These are phyloP conservation scores for Volvox reticuliferus DNA, from an alignment of 139 green algal genomes.

Conservation along the genomic window DNA sequence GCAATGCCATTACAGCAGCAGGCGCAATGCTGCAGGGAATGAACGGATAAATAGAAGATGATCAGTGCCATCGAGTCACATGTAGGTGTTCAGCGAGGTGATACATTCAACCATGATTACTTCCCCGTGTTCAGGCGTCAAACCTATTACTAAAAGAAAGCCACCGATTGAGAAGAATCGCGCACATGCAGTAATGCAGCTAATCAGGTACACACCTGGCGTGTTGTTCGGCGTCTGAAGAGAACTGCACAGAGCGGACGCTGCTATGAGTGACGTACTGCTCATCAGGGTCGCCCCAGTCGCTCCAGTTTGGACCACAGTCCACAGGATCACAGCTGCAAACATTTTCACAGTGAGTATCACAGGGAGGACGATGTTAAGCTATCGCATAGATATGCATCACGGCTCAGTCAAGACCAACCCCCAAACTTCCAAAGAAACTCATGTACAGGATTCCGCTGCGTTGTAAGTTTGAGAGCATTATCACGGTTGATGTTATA, in stretches of 20 bases:
- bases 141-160: too few relatives aligned
- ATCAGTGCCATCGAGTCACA: too few relatives aligned
- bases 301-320: neutral
- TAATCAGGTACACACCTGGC: neutral
- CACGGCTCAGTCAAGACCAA: too few relatives aligned
- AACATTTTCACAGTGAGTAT: neutral
- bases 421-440: too few relatives aligned
- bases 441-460: too few relatives aligned
- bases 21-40: neutral
- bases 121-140: too few relatives aligned
- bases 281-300: constrained; percentile 27
- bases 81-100: too few relatives aligned
- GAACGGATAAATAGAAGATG: neutral
- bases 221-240: neutral
- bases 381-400: too few relatives aligned
- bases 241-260: neutral
- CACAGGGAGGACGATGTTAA: neutral
- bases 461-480: too few relatives aligned
- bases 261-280: constrained; percentile 9
- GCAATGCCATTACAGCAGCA: neutral
- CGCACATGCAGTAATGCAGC: neutral
- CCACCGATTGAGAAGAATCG: too few relatives aligned
- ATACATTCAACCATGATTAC: too few relatives aligned
- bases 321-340: constrained; percentile 1
- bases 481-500: too few relatives aligned